These are phyloP conservation scores for Syzygium aqueum DNA, from an alignment of 345 rosid species.

Conservation along the genomic window DNA sequence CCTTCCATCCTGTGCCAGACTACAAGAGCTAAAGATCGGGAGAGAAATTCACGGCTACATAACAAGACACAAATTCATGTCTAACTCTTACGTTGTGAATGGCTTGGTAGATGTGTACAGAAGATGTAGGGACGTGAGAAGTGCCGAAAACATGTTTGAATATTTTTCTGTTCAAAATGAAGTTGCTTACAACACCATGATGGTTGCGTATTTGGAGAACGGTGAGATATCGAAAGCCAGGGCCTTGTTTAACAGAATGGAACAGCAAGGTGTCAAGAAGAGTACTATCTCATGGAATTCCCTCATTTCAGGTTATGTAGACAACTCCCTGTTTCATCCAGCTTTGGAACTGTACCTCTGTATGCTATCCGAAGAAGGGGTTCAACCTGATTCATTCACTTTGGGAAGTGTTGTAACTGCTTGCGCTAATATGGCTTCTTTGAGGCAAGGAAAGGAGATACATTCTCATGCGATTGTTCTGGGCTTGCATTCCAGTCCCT, in stretches of 20 bases:
- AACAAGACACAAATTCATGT: constrained; percentile 35
- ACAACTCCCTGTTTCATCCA: constrained; percentile 28
- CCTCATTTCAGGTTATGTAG: constrained; percentile 46
- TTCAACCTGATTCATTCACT: constrained; percentile 43
- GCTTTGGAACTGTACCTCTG: constrained; percentile 29
- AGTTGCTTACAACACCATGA: constrained; percentile 49
- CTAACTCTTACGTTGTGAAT: constrained; percentile 37
- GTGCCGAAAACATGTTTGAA: constrained; percentile 38
- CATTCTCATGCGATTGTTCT: constrained; percentile 32
- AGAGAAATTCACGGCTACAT: constrained; percentile 46
- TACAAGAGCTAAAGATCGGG: constrained; percentile 30
- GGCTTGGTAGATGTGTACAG: constrained; percentile 54
- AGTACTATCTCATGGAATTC: constrained; percentile 54
- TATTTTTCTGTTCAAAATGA: constrained; percentile 30
- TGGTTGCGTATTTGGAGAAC: constrained; percentile 47
- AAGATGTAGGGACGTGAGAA: constrained; percentile 46
- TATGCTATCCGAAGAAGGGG: constrained; percentile 24
- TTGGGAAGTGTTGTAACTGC: constrained; percentile 50
- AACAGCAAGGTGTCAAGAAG: constrained; percentile 23
- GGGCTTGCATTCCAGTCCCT: constrained; percentile 43
- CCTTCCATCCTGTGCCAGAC: constrained; percentile 63
- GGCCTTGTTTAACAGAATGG: constrained; percentile 35
- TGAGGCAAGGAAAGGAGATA: constrained; percentile 31
- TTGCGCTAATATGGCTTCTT: constrained; percentile 35
- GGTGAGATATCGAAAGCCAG: constrained; percentile 37